Evolutionary conservation across 495 filamentous ascomycete species (phyloP), one percentile per base, ranked within the genome.

Genomic region (Lepraria neglecta): DNA sequence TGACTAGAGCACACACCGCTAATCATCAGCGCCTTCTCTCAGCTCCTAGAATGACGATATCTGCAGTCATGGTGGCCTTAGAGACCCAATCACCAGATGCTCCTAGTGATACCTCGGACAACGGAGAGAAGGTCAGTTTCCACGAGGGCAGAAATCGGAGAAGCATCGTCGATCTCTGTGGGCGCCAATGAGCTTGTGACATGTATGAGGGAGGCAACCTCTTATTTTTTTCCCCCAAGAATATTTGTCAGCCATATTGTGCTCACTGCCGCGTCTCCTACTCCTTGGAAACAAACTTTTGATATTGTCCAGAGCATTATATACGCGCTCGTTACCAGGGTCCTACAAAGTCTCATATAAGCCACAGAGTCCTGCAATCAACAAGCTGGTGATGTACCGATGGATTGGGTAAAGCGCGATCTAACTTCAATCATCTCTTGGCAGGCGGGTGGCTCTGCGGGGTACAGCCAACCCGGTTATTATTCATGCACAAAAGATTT

Each of bases 111-210:
- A 9, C 30, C 17, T 11, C 17, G 28, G 30, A 11, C n/a, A 9
- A 21, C 14, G n/a, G 30, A 3, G 27, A 52, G 2, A 31, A 3
- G 19, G 6, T 3, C 21, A 9, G n/a, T 17, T 52, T 52, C 28
- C 31, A 6, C 35, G 35, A 38, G 7, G 2, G 35, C 9, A 38
- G 35, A 19, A 21, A 31, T 19, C 2, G 0, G 10, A 14, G 19
- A 7, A 28, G 50, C 33, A 44, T 35, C 31, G 51, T 45, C n/a
- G 64, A 53, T 60, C 55, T 31, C 35, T 19, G 56, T 45, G 48
- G 55, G 64, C 63, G 63, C 59, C 60, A 66, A 63, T 63, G 38
- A 21, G 47, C 50, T 21, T 10, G 33, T 38, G 51, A 53, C 33
- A 53, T 11, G 15, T 44, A 17, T 27, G 14, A 51, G 30, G 21